Percentiles rank a stretch among this genome's conserved stretches.
Evolutionary conservation across 2,329 filamentous ascomycete species (phyloP).

Genomic region (Moelleriella libera): DNA sequence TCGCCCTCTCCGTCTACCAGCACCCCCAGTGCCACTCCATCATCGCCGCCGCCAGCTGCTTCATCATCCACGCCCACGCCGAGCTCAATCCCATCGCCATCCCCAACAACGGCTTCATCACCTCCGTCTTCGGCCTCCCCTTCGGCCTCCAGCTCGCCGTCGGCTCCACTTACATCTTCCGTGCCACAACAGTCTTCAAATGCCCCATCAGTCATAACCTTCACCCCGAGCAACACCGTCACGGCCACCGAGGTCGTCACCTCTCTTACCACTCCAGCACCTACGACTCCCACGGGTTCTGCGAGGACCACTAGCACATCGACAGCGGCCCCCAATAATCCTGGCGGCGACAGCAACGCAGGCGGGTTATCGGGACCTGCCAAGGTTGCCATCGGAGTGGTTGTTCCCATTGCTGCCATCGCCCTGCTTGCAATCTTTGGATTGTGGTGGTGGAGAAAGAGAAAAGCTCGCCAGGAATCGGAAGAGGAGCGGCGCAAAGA

Average conservation of each 20-base stretch:
- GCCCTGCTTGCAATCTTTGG: conserved; percentile 64
- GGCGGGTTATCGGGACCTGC: conserved; percentile 44
- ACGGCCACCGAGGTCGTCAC: conserved; percentile 12
- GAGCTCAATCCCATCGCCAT: too few relatives aligned
- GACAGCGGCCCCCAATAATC: conserved; percentile 14
- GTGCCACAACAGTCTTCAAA: too few relatives aligned
- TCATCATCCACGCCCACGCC: too few relatives aligned
- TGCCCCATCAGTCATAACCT: too few relatives aligned
- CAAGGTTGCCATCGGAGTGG: conserved; percentile 83
- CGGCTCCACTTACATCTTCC: too few relatives aligned
- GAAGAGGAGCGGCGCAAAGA: conserved; percentile 89
- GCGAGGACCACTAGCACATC: conserved; percentile 8
- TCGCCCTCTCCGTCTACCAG: too few relatives aligned
- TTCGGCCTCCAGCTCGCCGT: too few relatives aligned
- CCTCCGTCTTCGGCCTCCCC: too few relatives aligned
- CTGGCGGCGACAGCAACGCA: conserved; percentile 14
- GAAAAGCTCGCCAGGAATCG: conserved; percentile 70
- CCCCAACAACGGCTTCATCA: too few relatives aligned
- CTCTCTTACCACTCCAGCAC: conserved; percentile 9
- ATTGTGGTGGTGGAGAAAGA: conserved; percentile 77
- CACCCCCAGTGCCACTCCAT: too few relatives aligned
- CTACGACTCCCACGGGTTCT: conserved; percentile 3
- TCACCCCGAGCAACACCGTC: conserved; percentile 1
- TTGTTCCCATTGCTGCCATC: conserved; percentile 82
- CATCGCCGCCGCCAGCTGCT: too few relatives aligned